Conservation (phyloP, 176 grass and related monocot species). For the Calamus simplicifolius region DNA sequence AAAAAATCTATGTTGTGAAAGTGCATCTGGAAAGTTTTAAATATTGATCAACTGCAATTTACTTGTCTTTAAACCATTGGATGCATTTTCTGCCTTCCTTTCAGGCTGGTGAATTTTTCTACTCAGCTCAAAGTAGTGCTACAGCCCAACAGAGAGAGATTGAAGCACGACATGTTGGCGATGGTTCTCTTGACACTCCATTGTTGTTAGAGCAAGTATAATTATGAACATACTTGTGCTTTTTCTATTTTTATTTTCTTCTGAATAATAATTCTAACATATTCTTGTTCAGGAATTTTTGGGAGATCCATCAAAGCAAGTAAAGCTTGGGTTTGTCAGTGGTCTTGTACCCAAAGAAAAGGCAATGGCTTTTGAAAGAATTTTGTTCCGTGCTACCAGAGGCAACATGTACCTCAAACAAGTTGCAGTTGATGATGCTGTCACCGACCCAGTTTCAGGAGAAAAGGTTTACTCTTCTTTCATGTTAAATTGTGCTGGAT, state of each 20-base stretch:
- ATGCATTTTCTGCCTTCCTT: conserved; percentile 17
- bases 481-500: no score
- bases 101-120: conserved; percentile 89
- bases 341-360: conserved; percentile 98
- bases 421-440: conserved; percentile 72
- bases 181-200: conserved; percentile 73
- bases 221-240: neutral
- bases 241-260: conserved; percentile 10
- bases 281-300: conserved; percentile 53
- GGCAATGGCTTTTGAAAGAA: conserved; percentile 90
- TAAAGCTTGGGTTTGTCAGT: conserved; percentile 90
- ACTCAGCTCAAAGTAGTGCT: conserved; percentile 73
- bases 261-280: conserved; percentile 15
- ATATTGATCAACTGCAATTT: no score
- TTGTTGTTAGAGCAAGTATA: conserved; percentile 65
- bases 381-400: conserved; percentile 86
- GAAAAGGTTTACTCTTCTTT: conserved; percentile 56
- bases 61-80: no score
- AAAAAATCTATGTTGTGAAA: no score
- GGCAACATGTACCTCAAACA: conserved; percentile 92
- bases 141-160: conserved; percentile 71
- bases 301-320: conserved; percentile 88
- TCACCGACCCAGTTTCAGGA: conserved; percentile 79
- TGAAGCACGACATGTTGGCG: conserved; percentile 46
- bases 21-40: no score